Conservation (phyloP, 116 monocot species). For the Trichopus zeylanicus region DNA sequence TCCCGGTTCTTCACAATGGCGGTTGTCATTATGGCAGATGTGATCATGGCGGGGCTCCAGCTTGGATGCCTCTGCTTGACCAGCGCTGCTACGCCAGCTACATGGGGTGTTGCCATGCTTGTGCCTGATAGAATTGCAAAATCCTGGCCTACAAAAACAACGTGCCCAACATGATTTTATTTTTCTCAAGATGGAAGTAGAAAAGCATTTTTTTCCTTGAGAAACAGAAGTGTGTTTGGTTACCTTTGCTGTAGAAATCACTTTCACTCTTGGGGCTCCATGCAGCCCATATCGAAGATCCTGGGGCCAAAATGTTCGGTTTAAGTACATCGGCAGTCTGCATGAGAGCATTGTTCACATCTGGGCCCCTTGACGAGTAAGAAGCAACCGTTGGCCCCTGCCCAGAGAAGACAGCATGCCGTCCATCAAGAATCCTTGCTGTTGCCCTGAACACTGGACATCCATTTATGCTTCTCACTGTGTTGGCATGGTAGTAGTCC, state of each 20-base stretch:
- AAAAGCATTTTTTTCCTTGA: no score
- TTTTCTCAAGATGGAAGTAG: no score
- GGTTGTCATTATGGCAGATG: conserved; percentile 65
- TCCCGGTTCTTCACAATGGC: conserved; percentile 23
- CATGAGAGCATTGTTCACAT: conserved; percentile 92
- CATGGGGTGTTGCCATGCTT: conserved; percentile 79
- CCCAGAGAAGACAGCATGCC: conserved; percentile 66
- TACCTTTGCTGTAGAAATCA: no score
- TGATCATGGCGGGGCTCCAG: conserved; percentile 63
- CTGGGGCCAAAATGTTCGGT: conserved; percentile 91
- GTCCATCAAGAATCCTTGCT: conserved; percentile 74
- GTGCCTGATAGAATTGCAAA: conserved; percentile 58
- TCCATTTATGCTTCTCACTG: conserved; percentile 80
- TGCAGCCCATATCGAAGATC: conserved; percentile 93
- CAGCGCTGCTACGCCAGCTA: conserved; percentile 57
- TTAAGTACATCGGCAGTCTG: conserved; percentile 98
- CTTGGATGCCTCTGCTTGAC: conserved; percentile 52
- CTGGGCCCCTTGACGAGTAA: conserved; percentile 94
- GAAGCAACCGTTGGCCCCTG: conserved; percentile 87
- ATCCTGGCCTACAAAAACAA: conserved; percentile 38
- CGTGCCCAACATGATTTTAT: no score
- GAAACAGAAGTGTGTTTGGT: no score
- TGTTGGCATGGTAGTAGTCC: conserved; percentile 71
- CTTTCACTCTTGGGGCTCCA: conserved; percentile 98
- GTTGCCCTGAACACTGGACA: conserved; percentile 54